phyloP scores from a whole-genome alignment of 129 eudicot species.

The Silybum marianum region DNA sequence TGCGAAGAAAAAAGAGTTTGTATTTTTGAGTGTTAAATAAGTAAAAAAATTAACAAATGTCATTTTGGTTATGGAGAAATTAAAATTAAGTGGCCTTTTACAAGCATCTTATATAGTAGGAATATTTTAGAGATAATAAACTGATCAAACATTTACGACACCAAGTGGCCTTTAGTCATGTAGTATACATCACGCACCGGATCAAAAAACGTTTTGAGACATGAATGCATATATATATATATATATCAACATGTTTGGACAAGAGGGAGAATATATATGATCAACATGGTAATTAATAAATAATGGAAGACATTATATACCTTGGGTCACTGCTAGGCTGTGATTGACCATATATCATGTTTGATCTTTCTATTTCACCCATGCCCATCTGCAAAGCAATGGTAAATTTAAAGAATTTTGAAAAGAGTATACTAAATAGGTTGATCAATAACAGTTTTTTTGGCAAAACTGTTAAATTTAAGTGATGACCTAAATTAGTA shows the following conservation, averaged over 20 bases:
- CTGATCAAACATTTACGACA: background rate
- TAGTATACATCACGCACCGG: background rate
- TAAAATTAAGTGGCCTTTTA: conserved; percentile 3
- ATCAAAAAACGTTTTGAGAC: background rate
- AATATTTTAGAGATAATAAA: background rate
- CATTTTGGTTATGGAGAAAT: background rate
- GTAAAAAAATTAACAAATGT: background rate
- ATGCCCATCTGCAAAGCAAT: conserved; percentile 60
- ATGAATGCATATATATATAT: background rate
- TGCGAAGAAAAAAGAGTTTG: background rate
- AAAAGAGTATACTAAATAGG: background rate
- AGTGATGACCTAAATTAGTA: background rate
- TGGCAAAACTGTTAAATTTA: background rate
- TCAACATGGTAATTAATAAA: background rate
- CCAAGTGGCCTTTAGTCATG: background rate
- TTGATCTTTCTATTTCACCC: conserved; percentile 57
- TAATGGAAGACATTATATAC: conserved; percentile 26
- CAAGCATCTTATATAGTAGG: background rate
- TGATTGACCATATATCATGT: conserved; percentile 55
- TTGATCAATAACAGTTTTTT: background rate
- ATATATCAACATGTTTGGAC: background rate
- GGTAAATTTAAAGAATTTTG: background rate
- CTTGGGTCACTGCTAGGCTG: conserved; percentile 49
- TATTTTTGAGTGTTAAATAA: background rate
- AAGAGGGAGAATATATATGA: background rate